Conservation (phyloP, 768 basidiomycete species). For the Psilocybe sp. region DNA sequence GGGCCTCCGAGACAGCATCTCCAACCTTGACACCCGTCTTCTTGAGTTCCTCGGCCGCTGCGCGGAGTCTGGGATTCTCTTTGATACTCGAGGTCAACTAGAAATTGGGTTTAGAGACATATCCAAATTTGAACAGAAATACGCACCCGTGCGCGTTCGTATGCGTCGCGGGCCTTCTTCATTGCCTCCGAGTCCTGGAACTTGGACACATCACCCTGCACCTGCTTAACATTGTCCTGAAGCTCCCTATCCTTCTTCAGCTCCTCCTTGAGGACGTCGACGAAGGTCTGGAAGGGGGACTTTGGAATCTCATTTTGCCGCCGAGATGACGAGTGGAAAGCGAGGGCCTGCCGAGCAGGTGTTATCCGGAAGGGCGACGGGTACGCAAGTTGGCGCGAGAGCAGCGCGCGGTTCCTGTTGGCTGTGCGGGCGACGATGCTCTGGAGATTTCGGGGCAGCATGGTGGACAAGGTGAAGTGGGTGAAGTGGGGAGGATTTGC, state of each 20-base stretch:
- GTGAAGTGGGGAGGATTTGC: conserved; percentile 8
- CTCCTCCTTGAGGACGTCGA: conserved; percentile 91
- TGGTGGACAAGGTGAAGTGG: conserved; percentile 15
- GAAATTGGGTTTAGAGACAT: conserved; percentile 2
- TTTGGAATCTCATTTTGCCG: conserved; percentile 68
- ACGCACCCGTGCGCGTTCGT: conserved; percentile 90
- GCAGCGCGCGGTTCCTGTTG: conserved; percentile 23
- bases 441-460: conserved; percentile 45
- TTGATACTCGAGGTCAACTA: conserved; percentile 92
- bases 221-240: conserved; percentile 94
- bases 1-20: conserved; percentile 90
- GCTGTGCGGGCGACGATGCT: conserved; percentile 34
- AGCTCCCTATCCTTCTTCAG: conserved; percentile 90
- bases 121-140: conserved; percentile 3
- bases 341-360: conserved; percentile 24
- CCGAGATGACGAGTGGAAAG: conserved; percentile 67
- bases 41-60: conserved; percentile 90
- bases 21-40: conserved; percentile 88
- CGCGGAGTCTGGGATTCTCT: conserved; percentile 89
- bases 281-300: conserved; percentile 95
- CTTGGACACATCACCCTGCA: conserved; percentile 97
- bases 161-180: conserved; percentile 87
- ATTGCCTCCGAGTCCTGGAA: conserved; percentile 95
- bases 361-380: conserved; percentile 41
- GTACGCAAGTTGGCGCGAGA: conserved; percentile 19